Evolutionary conservation across 305 asterid genomes (phyloP), one percentile per base, ranked within the genome.

Genomic region (Caryopteris hybrid): DNA sequence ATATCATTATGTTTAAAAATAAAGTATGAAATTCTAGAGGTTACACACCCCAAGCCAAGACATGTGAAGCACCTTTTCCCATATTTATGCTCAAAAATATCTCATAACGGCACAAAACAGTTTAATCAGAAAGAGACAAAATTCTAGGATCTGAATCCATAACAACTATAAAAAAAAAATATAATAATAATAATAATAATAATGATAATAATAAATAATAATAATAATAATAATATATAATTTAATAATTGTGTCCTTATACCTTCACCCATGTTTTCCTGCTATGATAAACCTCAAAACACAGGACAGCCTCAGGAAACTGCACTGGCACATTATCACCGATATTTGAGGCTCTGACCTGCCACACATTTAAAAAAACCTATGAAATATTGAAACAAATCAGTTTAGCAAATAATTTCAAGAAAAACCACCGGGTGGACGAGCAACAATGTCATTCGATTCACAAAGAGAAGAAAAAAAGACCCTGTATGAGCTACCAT

Each of bases 271-370:
- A 73, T 20, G 86, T 61, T 79, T 69, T 81, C 66, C 67, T 80
- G 82, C 70, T 85, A 67, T 91, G 96, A 79, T 91, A 94, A 77
- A 94, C 91, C 85, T 94, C 99, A 52, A 91, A 64, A 69, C 83
- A 75, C 48, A 94, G 84, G 69, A 86, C 67, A 54, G 82, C 79
- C 78, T 88, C 96, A 12, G 93, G 96, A 81, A 71, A 91, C 27
- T 78, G 81, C 75, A 88, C 80, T 1, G 86, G 82, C 31, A 87
- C 71, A 60, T 76, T 67, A 75, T 72, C 84, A 67, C 22, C 23
- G 38, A 81, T 34, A 67, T 72, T 81, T 12, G 88, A 81, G 64
- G 88, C 64, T 75, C 74, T 85, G 59, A 84, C 94, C 94, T 86
- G 85, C 72, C 54, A 78, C 53, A 55, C 34, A 45, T 45, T 73